Evolutionary conservation across 805 yeast genomes (phyloP).

Genomic region (Clavispora vitiphila): DNA sequence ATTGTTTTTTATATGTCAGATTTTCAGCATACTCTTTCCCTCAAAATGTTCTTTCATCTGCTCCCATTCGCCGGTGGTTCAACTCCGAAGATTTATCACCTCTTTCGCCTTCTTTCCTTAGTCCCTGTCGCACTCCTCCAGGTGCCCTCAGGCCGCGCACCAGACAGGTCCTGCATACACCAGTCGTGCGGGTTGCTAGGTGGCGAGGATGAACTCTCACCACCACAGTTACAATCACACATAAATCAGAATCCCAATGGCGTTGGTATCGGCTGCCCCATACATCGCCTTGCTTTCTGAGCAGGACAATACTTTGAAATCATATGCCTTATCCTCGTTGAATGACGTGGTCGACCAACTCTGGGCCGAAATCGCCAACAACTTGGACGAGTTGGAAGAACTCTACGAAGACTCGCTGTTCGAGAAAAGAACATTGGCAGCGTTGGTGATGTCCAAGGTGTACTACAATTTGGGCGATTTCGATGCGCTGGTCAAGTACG

Average conservation of each 20-base stretch:
- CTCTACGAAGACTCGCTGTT: conserved; percentile 80
- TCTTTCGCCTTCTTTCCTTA: no score
- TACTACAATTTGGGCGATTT: conserved; percentile 91
- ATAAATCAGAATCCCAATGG: conserved; percentile 28
- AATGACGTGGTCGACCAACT: conserved; percentile 81
- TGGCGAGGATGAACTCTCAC: conserved; percentile 1
- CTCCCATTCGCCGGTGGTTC: no score
- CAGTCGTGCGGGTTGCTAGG: conserved; percentile 1
- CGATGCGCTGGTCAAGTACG: conserved; percentile 83
- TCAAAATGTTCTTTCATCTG: no score
- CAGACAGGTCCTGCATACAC: neutral
- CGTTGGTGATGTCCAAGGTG: conserved; percentile 85
- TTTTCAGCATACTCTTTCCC: no score
- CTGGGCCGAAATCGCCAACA: conserved; percentile 97
- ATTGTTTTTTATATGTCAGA: no score
- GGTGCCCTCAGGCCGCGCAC: no score
- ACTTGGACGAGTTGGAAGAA: conserved; percentile 82
- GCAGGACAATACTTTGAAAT: conserved; percentile 68
- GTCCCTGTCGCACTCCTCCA: no score
- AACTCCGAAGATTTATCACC: no score
- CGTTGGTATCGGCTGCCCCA: conserved; percentile 84
- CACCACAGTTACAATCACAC: neutral
- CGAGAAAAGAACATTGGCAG: conserved; percentile 77
- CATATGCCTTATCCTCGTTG: conserved; percentile 79
- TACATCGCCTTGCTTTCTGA: conserved; percentile 86